Base-by-base conservation (phyloP, 352 stramenopile species). In the Thalassiosira exigua region DNA sequence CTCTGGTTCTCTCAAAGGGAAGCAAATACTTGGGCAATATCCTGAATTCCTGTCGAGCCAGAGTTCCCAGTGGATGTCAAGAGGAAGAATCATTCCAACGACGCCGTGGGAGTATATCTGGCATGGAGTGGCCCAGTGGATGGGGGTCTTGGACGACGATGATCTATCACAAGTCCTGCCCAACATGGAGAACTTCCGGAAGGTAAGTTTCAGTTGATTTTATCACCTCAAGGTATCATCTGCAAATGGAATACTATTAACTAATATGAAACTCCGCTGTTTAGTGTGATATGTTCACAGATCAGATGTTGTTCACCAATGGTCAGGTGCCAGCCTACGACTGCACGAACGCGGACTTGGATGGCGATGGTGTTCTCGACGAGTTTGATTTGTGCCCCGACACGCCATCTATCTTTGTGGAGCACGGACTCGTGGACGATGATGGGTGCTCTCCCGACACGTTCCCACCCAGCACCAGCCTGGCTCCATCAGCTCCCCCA, bases 71-170 rank as follows among this genome's bases (percentile, higher is more conserved):
- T 83, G 74, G 41, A 62, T 92, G 46, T 74, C 65, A 36, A 65
- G 74, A 26, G 89, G 86, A 41, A 41, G 84, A 4, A 59, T 94
- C 12, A 86, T 94, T 22, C 88, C 88, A 21, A 91, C 86, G 7
- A 88, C 76, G 1, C 46, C 72, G 12, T 91, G 82, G 81, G 88
- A 93, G 36, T 53, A 11, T 22, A 11, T 53, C 44, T 53, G 44
- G 44, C 81, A 84, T 21, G 69, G 68, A n/a, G 30, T 87, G 2
- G 42, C 48, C 1, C 17, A 79, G 53, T 88, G 81, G 81, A 58
- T 84, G 21, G 77, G 81, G 19, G 51, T 86, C 3, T 1, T 27
- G 11, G 22, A 14, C 30, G 58, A 84, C 32, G 29, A 44, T 14
- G 58, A 83, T 12, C 46, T 84, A 2, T 50, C 79, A 30, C 64